Evolutionary conservation across 768 basidiomycete species (phyloP), one percentile per base, ranked within the genome.

Genomic region (Sarcodon sp.): DNA sequence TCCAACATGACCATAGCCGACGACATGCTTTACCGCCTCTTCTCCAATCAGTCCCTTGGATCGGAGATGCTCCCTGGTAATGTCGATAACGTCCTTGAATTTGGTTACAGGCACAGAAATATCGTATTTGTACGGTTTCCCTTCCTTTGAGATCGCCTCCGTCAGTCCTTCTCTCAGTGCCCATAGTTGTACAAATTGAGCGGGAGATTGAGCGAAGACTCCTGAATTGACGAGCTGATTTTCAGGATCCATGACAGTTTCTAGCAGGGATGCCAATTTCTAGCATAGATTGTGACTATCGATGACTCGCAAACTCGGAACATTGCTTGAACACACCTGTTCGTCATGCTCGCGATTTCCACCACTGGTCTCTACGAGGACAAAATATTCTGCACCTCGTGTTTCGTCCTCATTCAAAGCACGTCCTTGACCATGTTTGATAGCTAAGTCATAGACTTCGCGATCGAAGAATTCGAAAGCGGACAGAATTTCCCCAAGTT

Each of bases 401-500:
- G 86, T 72, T 50, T 91, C 86, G 44, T 83, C 71, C 45, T 83
- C 76, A 46, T 76, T 73, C 34, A 94, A 71, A 10, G 82, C 82
- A 45, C 84, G 76, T 16, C 85, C 83, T 53, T 89, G 82, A 0
- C 87, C 83, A 54, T 89, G 85, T 58, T 83, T 80, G 38, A 87
- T 74, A n/a, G 83, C 82, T 48, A 93, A 69, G 46, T 92, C 79
- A 60, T 89, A 89, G 1, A 86, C 77, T 10, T 81, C 81, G 47
- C 87, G 75, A 61, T 99, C 94, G 45, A 93, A 88, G 64, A 86
- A 98, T 65, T 99, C 94, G 64, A 98, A 98, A 0, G 96, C 94
- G 7, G 90, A 93, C 31, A 99, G 76, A 52, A 98, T 93, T 67
- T 99, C 94, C 9, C 91, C 91, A 6, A 97, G 67, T 52, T 87